phyloP scores from a whole-genome alignment of 73 alveolate species.

The Blepharisma stoltei region DNA sequence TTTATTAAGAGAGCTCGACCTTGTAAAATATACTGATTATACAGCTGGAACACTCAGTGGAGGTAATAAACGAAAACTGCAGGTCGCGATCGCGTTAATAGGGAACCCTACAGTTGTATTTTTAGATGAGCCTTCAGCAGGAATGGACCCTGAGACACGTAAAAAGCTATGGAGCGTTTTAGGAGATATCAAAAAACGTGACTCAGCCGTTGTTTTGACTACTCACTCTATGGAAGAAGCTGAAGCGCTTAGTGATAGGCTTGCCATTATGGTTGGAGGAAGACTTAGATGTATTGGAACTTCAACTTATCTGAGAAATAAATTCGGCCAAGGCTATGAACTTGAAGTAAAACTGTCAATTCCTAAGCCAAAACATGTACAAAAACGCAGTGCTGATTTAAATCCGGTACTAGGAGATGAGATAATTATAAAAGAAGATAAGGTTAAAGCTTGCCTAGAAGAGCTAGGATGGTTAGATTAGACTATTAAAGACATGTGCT shows the following conservation, averaged over 20 bases:
- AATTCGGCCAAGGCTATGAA: conserved; percentile 82
- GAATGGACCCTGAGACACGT: conserved; percentile 90
- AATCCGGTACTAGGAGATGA: background rate
- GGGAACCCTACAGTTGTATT: conserved; percentile 98
- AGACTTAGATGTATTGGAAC: conserved; percentile 73
- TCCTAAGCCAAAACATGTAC: background rate
- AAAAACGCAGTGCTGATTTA: background rate
- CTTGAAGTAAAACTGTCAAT: conserved; percentile 35
- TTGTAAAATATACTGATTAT: conserved; percentile 45
- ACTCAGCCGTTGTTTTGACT: conserved; percentile 64
- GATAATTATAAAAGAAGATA: background rate
- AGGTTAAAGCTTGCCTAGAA: background rate
- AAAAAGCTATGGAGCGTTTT: background rate
- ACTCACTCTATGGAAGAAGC: conserved; percentile 92
- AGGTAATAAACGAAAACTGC: conserved; percentile 96
- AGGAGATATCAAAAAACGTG: background rate
- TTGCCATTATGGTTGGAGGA: conserved; percentile 84
- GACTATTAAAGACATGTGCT: too few species aligned
- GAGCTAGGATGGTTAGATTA: too few species aligned
- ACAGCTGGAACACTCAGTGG: conserved; percentile 83
- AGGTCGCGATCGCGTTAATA: conserved; percentile 98
- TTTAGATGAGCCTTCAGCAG: conserved; percentile 98
- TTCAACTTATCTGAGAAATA: conserved; percentile 62
- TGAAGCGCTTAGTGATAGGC: conserved; percentile 74
- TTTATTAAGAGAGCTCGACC: conserved; percentile 81